Conservation (phyloP, 164 flowering plant genomes). For the Liriodendron chinense region DNA sequence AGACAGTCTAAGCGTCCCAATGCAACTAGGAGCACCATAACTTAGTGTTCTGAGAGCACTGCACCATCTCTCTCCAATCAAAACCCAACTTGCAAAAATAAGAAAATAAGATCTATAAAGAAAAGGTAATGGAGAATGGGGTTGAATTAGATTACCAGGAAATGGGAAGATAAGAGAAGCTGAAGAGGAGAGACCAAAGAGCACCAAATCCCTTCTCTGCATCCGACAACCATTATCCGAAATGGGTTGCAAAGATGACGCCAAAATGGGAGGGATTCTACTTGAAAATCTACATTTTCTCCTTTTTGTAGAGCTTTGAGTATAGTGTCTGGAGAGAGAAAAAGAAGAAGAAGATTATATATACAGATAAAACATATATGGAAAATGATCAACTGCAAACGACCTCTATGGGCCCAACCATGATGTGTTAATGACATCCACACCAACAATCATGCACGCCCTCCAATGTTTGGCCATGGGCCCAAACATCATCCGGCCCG, state of each 20-base stretch:
- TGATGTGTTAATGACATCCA: too few relatives aligned
- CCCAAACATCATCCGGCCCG: too few relatives aligned
- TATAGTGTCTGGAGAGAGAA: not conserved
- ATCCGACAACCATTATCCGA: not conserved
- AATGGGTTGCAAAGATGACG: not conserved
- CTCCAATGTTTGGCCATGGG: too few relatives aligned
- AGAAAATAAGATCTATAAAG: not conserved
- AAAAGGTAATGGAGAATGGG: not conserved
- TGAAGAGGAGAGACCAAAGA: conserved; percentile 57
- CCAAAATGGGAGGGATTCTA: not conserved
- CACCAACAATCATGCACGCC: too few relatives aligned
- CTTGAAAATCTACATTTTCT: not conserved
- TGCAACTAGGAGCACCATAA: too few relatives aligned
- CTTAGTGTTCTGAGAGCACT: not conserved
- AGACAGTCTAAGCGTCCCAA: too few relatives aligned
- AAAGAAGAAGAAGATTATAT: not conserved
- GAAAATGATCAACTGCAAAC: too few relatives aligned
- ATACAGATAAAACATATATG: not conserved
- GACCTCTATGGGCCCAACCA: too few relatives aligned
- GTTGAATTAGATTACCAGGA: conserved; percentile 34
- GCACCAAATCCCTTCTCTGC: conserved; percentile 50
- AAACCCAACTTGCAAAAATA: not conserved
- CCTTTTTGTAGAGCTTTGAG: not conserved
- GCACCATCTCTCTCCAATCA: not conserved
- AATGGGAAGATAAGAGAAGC: conserved; percentile 30